Percentiles rank a stretch among this genome's conserved stretches.
These are phyloP conservation scores for Cryptococcus sp. DNA, from an alignment of 1,284 basidiomycete genomes.

Conservation along the genomic window DNA sequence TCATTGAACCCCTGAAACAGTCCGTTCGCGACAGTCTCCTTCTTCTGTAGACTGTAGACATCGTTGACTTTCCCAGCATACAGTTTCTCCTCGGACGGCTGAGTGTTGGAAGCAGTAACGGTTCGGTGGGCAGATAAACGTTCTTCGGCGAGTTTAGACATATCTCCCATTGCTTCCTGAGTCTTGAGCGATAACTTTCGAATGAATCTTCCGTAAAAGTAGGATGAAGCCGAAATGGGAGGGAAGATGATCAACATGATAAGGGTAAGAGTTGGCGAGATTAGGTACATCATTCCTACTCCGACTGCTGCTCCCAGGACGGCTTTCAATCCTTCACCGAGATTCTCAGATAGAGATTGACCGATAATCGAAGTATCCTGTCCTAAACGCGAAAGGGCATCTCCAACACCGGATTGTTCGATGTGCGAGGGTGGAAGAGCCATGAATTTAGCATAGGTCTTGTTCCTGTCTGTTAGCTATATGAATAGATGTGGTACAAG, in stretches of 20 bases:
- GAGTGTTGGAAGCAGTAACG: conserved; percentile 43
- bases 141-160: conserved; percentile 45
- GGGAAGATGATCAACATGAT: conserved; percentile 45
- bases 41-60: conserved; percentile 42
- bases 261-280: conserved; percentile 41
- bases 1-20: conserved; percentile 44
- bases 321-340: conserved; percentile 46
- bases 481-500: too few species aligned
- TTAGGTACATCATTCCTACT: conserved; percentile 44
- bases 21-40: conserved; percentile 46
- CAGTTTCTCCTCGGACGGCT: conserved; percentile 31
- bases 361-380: conserved; percentile 46
- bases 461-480: conserved; percentile 22
- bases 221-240: conserved; percentile 45
- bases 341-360: conserved; percentile 41
- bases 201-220: conserved; percentile 46
- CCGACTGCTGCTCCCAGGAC: conserved; percentile 41
- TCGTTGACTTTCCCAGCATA: conserved; percentile 39
- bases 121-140: conserved; percentile 45
- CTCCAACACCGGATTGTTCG: conserved; percentile 42
- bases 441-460: conserved; percentile 45
- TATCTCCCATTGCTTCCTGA: conserved; percentile 45
- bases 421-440: conserved; percentile 44
- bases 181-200: conserved; percentile 42
- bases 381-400: conserved; percentile 44